Evolutionary conservation across 257 asterid genomes (phyloP), one percentile per base, ranked within the genome.

Genomic region (Leonotis leonurus): DNA sequence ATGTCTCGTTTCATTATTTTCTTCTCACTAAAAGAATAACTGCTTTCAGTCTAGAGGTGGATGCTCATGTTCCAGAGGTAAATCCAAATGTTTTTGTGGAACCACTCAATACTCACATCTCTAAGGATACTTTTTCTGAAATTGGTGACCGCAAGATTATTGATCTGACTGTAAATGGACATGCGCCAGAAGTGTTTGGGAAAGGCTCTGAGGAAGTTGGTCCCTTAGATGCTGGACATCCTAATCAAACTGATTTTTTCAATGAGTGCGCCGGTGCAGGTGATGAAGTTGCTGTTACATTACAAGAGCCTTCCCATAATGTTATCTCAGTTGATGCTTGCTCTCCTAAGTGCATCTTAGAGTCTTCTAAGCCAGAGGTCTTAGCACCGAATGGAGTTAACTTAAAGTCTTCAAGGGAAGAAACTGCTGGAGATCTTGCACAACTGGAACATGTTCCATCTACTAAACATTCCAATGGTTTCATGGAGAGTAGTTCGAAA

Each of bases 41-140:
- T 64, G 26, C 33, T 83, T 73, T 68, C 95, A 92, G 99, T 75
- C 77, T 83, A 36, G 99, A 87, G 78, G 79, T 64, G 70, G 96
- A 79, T 60, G 65, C 77, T 71, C 82, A 62, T 60, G 45, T 62
- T 62, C 73, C 78, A 7, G 81, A 77, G 63, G 84, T 62, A 62
- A 75, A 70, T 64, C 46, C 73, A 4, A 62, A 58, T 29, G 64
- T 13, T 67, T 46, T 43, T 45, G 14, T 26, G 17, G 81, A 64
- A 55, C 66, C 72, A 46, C 10, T 21, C n/a, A 73, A 58, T n/a
- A 32, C 58, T 40, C 67, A 55, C 55, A 60, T 70, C 51, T 50
- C 39, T 67, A 69, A 70, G 67, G 71, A 71, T 36, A 27, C 50
- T 68, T 33, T 52, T 36, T 62, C 71, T 68, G 77, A 74, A 67